phyloP scores from a whole-genome alignment of 768 basidiomycete genomes.

The Termitomyces sp. region DNA sequence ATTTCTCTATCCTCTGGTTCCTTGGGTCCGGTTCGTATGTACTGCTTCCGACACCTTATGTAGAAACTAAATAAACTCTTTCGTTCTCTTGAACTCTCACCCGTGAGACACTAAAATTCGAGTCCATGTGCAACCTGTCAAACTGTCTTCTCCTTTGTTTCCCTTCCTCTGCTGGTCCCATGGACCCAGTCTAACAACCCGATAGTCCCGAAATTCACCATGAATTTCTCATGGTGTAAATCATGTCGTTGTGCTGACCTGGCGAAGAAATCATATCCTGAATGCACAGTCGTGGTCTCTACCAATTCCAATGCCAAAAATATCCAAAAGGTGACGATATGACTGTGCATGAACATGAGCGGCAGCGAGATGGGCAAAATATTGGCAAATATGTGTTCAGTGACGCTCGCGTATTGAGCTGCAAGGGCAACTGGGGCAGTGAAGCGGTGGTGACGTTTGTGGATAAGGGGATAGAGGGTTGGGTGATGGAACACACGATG shows the following conservation, averaged over 20 bases:
- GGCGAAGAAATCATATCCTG: slow-evolving; percentile 23
- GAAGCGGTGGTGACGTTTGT: slow-evolving; percentile 27
- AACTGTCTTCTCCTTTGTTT: neutral
- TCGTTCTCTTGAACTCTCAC: neutral
- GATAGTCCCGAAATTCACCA: slow-evolving; percentile 21
- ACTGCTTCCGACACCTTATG: slow-evolving; percentile 7
- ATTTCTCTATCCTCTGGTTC: slow-evolving; percentile 1
- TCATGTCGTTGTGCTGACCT: slow-evolving; percentile 21
- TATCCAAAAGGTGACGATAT: slow-evolving; percentile 23
- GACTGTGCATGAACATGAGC: slow-evolving; percentile 19
- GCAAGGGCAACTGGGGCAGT: slow-evolving; percentile 26
- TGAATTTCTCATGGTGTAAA: slow-evolving; percentile 24
- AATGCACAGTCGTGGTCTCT: slow-evolving; percentile 24
- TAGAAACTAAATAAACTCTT: slow-evolving; percentile 8
- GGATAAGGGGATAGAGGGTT: slow-evolving; percentile 19
- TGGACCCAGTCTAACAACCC: slow-evolving; percentile 24
- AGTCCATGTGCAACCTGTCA: neutral
- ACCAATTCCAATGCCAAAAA: slow-evolving; percentile 20
- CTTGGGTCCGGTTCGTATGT: slow-evolving; percentile 11
- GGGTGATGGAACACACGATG: slow-evolving; percentile 24
- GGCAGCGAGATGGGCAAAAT: slow-evolving; percentile 23
- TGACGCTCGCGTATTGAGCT: slow-evolving; percentile 21
- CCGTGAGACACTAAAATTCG: neutral
- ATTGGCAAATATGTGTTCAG: slow-evolving; percentile 24
- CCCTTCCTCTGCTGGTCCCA: slow-evolving; percentile 9